Evolutionary conservation across 2,329 filamentous ascomycete species (phyloP).

Genomic region (Blastomyces parvus): DNA sequence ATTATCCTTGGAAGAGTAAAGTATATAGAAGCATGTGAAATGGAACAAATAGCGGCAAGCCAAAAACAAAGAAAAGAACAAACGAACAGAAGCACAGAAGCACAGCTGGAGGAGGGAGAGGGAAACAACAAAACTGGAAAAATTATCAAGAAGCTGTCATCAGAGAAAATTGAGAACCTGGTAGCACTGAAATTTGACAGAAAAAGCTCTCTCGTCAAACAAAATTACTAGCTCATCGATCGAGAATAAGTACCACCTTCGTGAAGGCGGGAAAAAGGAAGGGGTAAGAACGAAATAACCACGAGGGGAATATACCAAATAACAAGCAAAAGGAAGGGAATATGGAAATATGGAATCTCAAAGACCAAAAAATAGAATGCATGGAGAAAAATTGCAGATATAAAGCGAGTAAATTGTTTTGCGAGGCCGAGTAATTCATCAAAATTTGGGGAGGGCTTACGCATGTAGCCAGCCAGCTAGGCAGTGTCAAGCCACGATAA

Average conservation of each 20-base stretch:
- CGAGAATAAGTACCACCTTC: background rate
- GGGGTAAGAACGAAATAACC: background rate
- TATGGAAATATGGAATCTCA: background rate
- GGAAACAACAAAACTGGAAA: background rate
- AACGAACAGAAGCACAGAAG: background rate
- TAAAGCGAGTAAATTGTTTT: background rate
- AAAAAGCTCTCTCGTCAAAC: background rate
- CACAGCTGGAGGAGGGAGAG: background rate
- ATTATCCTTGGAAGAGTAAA: background rate
- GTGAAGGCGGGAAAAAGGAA: background rate
- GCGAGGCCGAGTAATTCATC: background rate
- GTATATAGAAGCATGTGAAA: slow-evolving; percentile 1
- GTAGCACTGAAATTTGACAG: background rate
- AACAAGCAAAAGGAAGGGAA: background rate
- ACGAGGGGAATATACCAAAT: slow-evolving; percentile 6
- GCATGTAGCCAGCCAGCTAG: background rate
- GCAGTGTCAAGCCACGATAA: background rate
- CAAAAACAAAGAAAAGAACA: background rate
- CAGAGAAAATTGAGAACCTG: background rate
- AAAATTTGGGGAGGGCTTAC: background rate
- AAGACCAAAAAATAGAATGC: background rate
- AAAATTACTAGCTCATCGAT: background rate
- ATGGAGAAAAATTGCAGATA: background rate
- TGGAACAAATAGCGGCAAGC: background rate
- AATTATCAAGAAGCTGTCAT: background rate